Percentiles rank a stretch among this genome's conserved stretches.
Conservation (phyloP, 2,329 filamentous ascomycete genomes). For the Apiospora phragmitis region DNA sequence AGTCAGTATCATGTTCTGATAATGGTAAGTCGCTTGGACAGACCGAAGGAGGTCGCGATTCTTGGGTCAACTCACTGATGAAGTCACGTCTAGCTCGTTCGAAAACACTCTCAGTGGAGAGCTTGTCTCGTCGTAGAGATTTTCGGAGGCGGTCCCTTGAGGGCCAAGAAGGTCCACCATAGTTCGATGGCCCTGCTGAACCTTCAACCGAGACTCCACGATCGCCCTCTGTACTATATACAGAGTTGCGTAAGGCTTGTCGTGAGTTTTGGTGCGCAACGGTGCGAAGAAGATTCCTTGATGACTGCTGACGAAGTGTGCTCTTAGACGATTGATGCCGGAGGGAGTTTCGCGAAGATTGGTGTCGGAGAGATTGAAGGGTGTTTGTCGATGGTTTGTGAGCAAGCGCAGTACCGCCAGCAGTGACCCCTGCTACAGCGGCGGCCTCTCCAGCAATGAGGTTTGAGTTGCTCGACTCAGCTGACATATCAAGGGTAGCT, state of each 20-base stretch:
- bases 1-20: background rate
- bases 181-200: background rate
- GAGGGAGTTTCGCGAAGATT: background rate
- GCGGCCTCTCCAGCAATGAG: conserved; percentile 10
- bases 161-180: background rate
- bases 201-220: background rate
- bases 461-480: background rate
- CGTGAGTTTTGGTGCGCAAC: background rate
- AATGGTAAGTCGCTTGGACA: conserved; percentile 6
- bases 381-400: background rate
- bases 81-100: conserved; percentile 2
- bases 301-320: background rate
- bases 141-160: background rate
- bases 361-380: background rate
- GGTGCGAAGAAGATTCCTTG: background rate
- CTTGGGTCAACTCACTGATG: conserved; percentile 5
- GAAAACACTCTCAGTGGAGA: conserved; percentile 8
- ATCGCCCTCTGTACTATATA: background rate
- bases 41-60: background rate
- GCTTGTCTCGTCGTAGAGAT: background rate
- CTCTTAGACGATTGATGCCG: background rate
- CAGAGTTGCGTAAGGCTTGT: background rate
- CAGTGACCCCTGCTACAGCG: conserved; percentile 11
- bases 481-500: background rate
- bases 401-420: conserved; percentile 7